Conservation (phyloP, 495 filamentous ascomycete species). For the Massariosphaeria phaeospora region DNA sequence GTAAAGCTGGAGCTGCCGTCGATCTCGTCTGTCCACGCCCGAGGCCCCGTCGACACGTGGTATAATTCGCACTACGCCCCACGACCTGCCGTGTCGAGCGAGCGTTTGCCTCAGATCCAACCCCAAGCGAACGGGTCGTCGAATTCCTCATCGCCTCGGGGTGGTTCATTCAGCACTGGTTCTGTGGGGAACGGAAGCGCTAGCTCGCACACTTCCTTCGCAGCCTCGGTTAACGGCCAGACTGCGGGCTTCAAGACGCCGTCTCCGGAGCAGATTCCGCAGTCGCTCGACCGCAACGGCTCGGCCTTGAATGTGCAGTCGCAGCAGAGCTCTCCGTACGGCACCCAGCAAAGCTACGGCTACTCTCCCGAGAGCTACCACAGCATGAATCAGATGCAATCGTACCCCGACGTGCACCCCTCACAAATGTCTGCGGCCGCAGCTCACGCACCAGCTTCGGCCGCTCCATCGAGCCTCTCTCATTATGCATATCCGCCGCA, state of each 20-base stretch:
- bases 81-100: slow-evolving; percentile 63
- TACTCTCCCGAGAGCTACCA: slow-evolving; percentile 43
- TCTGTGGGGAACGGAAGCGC: slow-evolving; percentile 38
- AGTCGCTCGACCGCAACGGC: slow-evolving; percentile 30
- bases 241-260: slow-evolving; percentile 43
- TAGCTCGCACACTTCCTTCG: slow-evolving; percentile 45
- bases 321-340: slow-evolving; percentile 36
- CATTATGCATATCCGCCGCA: slow-evolving; percentile 66
- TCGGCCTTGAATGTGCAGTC: slow-evolving; percentile 34
- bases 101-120: slow-evolving; percentile 71
- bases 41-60: slow-evolving; percentile 77
- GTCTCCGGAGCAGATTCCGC: slow-evolving; percentile 45
- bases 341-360: slow-evolving; percentile 31
- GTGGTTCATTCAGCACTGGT: slow-evolving; percentile 59
- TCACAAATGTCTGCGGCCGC: slow-evolving; percentile 78
- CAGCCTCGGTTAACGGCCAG: slow-evolving; percentile 50
- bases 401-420: slow-evolving; percentile 79
- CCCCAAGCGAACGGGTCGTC: slow-evolving; percentile 56
- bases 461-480: slow-evolving; percentile 66
- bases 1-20: slow-evolving; percentile 98
- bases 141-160: slow-evolving; percentile 64
- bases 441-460: slow-evolving; percentile 72
- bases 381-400: slow-evolving; percentile 80
- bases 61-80: slow-evolving; percentile 68
- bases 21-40: slow-evolving; percentile 83